Evolutionary conservation across 1,284 basidiomycete species (phyloP).

Genomic region (Fistulina hepatica): DNA sequence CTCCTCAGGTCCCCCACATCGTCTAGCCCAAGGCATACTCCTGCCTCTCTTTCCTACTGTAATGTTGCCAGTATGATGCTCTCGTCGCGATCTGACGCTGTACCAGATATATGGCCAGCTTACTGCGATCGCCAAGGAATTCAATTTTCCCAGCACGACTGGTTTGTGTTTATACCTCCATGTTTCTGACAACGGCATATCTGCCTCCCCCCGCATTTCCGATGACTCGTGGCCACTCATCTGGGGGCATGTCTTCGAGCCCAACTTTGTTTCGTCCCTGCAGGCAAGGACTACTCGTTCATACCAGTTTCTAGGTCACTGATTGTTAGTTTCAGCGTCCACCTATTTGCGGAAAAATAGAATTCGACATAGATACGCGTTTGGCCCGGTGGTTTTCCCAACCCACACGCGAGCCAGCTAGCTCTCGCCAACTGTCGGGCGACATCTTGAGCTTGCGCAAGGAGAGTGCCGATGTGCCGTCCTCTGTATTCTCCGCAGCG

Average conservation of each 20-base stretch:
- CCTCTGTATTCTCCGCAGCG: too few relatives aligned
- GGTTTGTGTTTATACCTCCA: slow-evolving; percentile 68
- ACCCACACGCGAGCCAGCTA: too few relatives aligned
- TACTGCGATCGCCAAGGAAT: slow-evolving; percentile 67
- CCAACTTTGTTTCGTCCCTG: too few relatives aligned
- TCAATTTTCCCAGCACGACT: slow-evolving; percentile 62
- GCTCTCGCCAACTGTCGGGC: too few relatives aligned
- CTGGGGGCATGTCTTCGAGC: slow-evolving; percentile 56
- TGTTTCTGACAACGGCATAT: slow-evolving; percentile 42
- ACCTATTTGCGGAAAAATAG: slow-evolving; percentile 59
- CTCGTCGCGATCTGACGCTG: not conserved
- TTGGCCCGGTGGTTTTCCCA: slow-evolving; percentile 67
- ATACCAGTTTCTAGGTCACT: too few relatives aligned
- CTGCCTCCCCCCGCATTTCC: slow-evolving; percentile 56
- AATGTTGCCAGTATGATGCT: slow-evolving; percentile 19
- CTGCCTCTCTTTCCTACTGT: slow-evolving; percentile 71
- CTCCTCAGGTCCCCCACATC: slow-evolving; percentile 46
- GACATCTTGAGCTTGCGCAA: slow-evolving; percentile 49
- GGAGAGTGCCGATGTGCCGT: slow-evolving; percentile 33
- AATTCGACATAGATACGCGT: slow-evolving; percentile 66
- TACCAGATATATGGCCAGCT: slow-evolving; percentile 62
- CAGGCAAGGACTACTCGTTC: too few relatives aligned
- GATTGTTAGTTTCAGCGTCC: too few relatives aligned
- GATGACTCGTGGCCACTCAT: slow-evolving; percentile 68
- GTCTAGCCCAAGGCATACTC: slow-evolving; percentile 55